Conservation (phyloP, 2,329 filamentous ascomycete genomes). For the Verticillium isaacii region DNA sequence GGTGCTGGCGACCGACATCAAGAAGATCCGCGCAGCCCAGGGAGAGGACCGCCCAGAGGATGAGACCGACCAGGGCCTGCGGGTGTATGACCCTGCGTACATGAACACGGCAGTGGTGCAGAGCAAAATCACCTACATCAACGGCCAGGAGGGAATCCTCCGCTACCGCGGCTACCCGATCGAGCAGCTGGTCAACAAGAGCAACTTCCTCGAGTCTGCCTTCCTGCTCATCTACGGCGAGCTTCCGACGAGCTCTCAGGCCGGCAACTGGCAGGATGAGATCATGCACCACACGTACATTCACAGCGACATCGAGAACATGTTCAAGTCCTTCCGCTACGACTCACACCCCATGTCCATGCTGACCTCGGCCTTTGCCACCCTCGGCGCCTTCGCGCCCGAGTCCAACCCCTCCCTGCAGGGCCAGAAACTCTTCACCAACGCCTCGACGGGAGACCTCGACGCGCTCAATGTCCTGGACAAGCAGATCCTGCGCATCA, state of each 20-base stretch:
- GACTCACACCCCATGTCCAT: conserved; percentile 50
- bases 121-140: conserved; percentile 47
- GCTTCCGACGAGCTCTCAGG: conserved; percentile 37
- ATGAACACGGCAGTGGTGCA: conserved; percentile 48
- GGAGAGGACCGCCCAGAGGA: conserved; percentile 34
- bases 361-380: conserved; percentile 44
- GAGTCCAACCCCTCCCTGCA: conserved; percentile 45
- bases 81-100: conserved; percentile 46
- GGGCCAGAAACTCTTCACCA: conserved; percentile 45
- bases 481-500: conserved; percentile 47
- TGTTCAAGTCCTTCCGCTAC: conserved; percentile 46
- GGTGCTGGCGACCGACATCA: conserved; percentile 45
- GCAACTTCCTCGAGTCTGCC: conserved; percentile 43
- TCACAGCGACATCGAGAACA: conserved; percentile 42
- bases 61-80: conserved; percentile 43
- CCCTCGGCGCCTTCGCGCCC: conserved; percentile 42
- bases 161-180: conserved; percentile 49
- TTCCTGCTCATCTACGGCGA: conserved; percentile 48
- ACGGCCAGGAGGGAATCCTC: conserved; percentile 44
- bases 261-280: conserved; percentile 37
- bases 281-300: conserved; percentile 47
- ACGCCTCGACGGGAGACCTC: conserved; percentile 34
- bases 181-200: conserved; percentile 43
- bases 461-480: conserved; percentile 39
- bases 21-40: conserved; percentile 38